Conservation (phyloP, 805 yeast genomes). For the Wickerhamomyces canadensis region DNA sequence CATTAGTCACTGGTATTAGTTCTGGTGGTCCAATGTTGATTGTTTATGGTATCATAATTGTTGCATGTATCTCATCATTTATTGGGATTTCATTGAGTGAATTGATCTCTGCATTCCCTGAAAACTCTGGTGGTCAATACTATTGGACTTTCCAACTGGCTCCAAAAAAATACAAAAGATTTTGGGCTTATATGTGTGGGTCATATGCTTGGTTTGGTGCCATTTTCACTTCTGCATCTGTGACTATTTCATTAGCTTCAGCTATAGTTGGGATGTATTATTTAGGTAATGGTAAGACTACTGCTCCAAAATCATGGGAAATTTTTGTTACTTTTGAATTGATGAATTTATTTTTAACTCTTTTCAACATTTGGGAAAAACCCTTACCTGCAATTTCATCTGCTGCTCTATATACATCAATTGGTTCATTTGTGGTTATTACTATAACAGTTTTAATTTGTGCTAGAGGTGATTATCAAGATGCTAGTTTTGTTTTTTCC, state of each 20-base stretch:
- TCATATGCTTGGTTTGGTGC: slow-evolving; percentile 58
- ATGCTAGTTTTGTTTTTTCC: slow-evolving; percentile 47
- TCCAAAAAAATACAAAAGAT: slow-evolving; percentile 32
- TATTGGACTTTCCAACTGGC: slow-evolving; percentile 54
- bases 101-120: slow-evolving; percentile 45
- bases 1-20: slow-evolving; percentile 47
- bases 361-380: slow-evolving; percentile 46
- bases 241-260: slow-evolving; percentile 47
- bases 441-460: slow-evolving; percentile 48
- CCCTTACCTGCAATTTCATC: slow-evolving; percentile 47
- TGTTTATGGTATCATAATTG: slow-evolving; percentile 50
- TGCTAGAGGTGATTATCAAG: slow-evolving; percentile 46
- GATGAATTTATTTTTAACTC: slow-evolving; percentile 34
- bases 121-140: slow-evolving; percentile 52
- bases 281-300: slow-evolving; percentile 28
- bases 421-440: slow-evolving; percentile 47
- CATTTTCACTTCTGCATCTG: slow-evolving; percentile 56
- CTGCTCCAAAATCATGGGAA: slow-evolving; percentile 44
- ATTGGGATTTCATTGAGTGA: slow-evolving; percentile 50
- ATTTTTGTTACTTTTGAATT: slow-evolving; percentile 46
- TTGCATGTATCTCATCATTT: slow-evolving; percentile 40
- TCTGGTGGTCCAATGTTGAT: slow-evolving; percentile 57
- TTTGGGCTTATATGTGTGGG: slow-evolving; percentile 52
- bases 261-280: slow-evolving; percentile 46
- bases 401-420: slow-evolving; percentile 45